A percentile compares a stretch with the other conserved stretches of the same genome.
phyloP scores from a whole-genome alignment of 306 rosid genomes.

The Vicia villosa region DNA sequence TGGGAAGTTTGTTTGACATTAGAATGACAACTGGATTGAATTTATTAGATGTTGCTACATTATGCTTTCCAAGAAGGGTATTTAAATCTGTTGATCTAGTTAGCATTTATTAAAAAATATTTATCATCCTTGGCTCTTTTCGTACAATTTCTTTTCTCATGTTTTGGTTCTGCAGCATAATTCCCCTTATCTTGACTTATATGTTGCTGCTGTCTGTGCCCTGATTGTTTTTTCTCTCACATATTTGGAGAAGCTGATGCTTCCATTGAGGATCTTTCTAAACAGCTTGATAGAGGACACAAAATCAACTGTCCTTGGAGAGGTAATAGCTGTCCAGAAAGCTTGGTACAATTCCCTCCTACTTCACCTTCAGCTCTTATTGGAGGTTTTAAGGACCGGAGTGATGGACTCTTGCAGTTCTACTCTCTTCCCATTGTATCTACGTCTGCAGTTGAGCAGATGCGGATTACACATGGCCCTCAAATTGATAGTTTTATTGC shows the following conservation, averaged over 20 bases:
- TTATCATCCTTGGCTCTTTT: neutral
- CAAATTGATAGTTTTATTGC: slow-evolving; percentile 74
- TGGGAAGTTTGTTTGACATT: neutral
- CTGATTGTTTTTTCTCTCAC: slow-evolving; percentile 32
- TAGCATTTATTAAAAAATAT: neutral
- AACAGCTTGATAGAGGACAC: slow-evolving; percentile 83
- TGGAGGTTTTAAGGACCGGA: slow-evolving; percentile 95
- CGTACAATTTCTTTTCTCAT: too few species aligned
- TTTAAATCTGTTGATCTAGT: slow-evolving; percentile 23
- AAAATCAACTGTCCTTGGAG: slow-evolving; percentile 87
- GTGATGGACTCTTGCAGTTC: slow-evolving; percentile 97
- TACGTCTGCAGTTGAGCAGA: slow-evolving; percentile 73
- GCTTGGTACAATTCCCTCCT: slow-evolving; percentile 98
- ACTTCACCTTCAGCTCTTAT: slow-evolving; percentile 88
- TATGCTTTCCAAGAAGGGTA: slow-evolving; percentile 18
- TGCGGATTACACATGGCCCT: slow-evolving; percentile 65
- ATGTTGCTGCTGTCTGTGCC: slow-evolving; percentile 20
- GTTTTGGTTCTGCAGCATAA: slow-evolving; percentile 4
- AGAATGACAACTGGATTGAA: slow-evolving; percentile 4
- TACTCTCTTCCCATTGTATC: slow-evolving; percentile 74
- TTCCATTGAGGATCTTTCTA: slow-evolving; percentile 74
- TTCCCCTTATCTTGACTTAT: slow-evolving; percentile 23
- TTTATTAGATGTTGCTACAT: slow-evolving; percentile 16
- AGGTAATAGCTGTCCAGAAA: slow-evolving; percentile 96
- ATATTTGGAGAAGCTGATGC: slow-evolving; percentile 57